A percentile compares a stretch with the other conserved stretches of the same genome.
Conservation (phyloP, 495 filamentous ascomycete species). For the Bombardia bombarda region DNA sequence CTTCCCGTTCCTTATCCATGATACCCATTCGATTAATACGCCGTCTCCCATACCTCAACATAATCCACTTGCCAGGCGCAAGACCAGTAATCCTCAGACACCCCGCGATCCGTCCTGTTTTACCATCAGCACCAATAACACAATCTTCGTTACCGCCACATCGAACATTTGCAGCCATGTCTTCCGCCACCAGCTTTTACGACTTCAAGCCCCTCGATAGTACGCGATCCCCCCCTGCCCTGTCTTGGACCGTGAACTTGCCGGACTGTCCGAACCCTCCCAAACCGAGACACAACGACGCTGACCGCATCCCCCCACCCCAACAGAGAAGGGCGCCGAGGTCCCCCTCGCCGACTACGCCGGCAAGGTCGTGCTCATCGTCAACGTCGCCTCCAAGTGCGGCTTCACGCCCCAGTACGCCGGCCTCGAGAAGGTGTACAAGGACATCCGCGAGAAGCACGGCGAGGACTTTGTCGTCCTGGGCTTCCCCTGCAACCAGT, state of each 20-base stretch:
- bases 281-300: no score
- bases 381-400: slow-evolving; percentile 99
- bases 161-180: slow-evolving; percentile 53
- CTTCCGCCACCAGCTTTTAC: slow-evolving; percentile 82
- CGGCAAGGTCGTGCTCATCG: slow-evolving; percentile 88
- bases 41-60: neutral
- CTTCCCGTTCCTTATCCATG: slow-evolving; percentile 1
- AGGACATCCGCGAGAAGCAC: slow-evolving; percentile 59
- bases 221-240: slow-evolving; percentile 34
- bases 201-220: slow-evolving; percentile 83
- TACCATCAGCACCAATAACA: no score
- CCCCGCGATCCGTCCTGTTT: no score
- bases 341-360: slow-evolving; percentile 61
- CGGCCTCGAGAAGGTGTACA: slow-evolving; percentile 85
- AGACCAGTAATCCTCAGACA: neutral
- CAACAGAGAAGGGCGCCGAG: slow-evolving; percentile 64
- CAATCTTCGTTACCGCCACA: no score
- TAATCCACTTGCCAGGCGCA: slow-evolving; percentile 1
- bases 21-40: neutral
- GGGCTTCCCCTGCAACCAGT: slow-evolving; percentile 98
- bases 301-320: slow-evolving; percentile 5
- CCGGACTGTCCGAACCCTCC: no score
- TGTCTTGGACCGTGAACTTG: no score
- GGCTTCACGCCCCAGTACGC: slow-evolving; percentile 97
- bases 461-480: slow-evolving; percentile 74